phyloP scores from a whole-genome alignment of 2,329 filamentous ascomycete genomes.

The Ramichloridium luteum region DNA sequence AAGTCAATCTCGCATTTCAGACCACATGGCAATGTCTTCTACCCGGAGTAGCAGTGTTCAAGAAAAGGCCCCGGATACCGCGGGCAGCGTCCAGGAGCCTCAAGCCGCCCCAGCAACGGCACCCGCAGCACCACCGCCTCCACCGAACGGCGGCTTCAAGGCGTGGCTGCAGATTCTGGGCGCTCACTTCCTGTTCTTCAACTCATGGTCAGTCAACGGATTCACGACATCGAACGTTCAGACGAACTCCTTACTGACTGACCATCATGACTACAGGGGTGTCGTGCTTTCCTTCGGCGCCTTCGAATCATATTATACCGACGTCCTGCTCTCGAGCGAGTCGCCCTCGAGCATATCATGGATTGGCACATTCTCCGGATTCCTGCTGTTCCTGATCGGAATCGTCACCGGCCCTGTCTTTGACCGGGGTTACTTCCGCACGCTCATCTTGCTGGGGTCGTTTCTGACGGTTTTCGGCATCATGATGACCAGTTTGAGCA shows the following conservation, averaged over 20 bases:
- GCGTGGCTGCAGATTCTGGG: conserved; percentile 37
- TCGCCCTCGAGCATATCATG: conserved; percentile 35
- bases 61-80: too few species aligned
- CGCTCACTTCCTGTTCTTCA: conserved; percentile 35
- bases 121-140: conserved; percentile 6
- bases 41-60: too few species aligned
- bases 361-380: conserved; percentile 39
- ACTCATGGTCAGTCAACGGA: conserved; percentile 22
- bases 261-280: conserved; percentile 24
- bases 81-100: too few species aligned
- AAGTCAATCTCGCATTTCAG: too few species aligned
- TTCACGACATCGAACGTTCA: neutral
- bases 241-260: neutral
- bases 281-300: conserved; percentile 30
- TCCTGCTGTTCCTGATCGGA: conserved; percentile 38
- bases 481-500: conserved; percentile 39
- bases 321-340: conserved; percentile 26
- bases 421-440: conserved; percentile 35
- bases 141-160: conserved; percentile 30
- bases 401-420: conserved; percentile 39
- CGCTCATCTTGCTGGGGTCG: conserved; percentile 28
- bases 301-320: conserved; percentile 38
- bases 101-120: neutral
- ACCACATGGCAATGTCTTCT: too few species aligned
- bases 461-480: conserved; percentile 34